A percentile compares a stretch with the other conserved stretches of the same genome.
Evolutionary conservation across 192 early-diverging fungal genomes (phyloP).

Genomic region (Allomyces javanicus): DNA sequence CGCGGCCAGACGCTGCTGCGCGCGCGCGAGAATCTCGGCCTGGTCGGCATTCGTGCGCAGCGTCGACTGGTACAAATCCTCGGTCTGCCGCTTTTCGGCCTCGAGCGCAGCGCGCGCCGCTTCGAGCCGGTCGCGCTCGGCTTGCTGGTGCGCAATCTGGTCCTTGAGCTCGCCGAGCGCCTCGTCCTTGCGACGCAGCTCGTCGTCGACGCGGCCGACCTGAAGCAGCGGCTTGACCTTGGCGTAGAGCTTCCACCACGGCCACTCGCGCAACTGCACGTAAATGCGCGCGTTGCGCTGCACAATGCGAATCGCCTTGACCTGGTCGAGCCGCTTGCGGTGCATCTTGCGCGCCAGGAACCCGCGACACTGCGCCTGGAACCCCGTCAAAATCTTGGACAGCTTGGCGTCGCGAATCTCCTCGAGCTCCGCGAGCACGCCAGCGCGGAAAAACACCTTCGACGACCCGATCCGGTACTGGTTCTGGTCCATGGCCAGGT

Average conservation of each 20-base stretch:
- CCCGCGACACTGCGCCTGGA: constrained; percentile 77
- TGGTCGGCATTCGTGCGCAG: constrained; percentile 56
- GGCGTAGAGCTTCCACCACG: constrained; percentile 90
- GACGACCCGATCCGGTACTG: constrained; percentile 77
- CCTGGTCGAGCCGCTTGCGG: constrained; percentile 47
- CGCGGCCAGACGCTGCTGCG: constrained; percentile 45
- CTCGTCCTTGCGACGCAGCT: constrained; percentile 13
- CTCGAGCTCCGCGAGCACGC: constrained; percentile 85
- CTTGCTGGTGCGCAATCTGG: constrained; percentile 20
- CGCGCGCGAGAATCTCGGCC: constrained; percentile 61
- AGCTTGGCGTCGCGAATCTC: constrained; percentile 71
- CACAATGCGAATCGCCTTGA: constrained; percentile 77
- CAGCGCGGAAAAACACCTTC: constrained; percentile 93
- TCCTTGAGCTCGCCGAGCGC: constrained; percentile 1
- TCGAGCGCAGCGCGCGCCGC: constrained; percentile 34
- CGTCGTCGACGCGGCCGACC: constrained; percentile 33
- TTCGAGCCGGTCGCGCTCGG: constrained; percentile 38
- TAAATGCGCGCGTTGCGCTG: constrained; percentile 86
- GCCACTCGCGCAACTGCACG: constrained; percentile 72
- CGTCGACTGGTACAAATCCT: constrained; percentile 50
- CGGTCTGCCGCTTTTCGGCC: constrained; percentile 43
- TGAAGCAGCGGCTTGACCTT: constrained; percentile 76
- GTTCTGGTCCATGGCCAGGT: constrained; percentile 49
- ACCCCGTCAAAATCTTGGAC: constrained; percentile 54
- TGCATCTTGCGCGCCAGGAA: constrained; percentile 53